These are phyloP conservation scores for Coprinellus aureogranulatus DNA, from an alignment of 768 basidiomycete species.

Conservation along the genomic window DNA sequence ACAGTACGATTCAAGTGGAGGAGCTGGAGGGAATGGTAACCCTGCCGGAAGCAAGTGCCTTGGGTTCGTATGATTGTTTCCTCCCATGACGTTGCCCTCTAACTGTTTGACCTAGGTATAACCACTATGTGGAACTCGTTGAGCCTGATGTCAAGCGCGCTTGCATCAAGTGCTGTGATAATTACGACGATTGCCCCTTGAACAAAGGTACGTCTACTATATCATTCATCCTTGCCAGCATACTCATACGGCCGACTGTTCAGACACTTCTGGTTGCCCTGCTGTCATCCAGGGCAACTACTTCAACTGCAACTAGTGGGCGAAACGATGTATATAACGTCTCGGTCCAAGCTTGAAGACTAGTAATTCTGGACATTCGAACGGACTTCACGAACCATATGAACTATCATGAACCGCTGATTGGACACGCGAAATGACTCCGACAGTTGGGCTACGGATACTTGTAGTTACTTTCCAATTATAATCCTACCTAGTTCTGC, in stretches of 20 bases:
- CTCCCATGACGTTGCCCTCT: not conserved
- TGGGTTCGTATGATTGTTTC: constrained; percentile 32
- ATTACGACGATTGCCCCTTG: constrained; percentile 49
- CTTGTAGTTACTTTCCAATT: not conserved
- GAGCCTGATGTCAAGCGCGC: constrained; percentile 49
- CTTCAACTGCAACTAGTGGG: constrained; percentile 43
- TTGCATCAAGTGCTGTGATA: constrained; percentile 59
- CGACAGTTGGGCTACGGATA: not conserved
- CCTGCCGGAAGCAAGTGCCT: constrained; percentile 48
- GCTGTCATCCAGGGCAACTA: constrained; percentile 51
- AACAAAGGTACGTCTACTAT: constrained; percentile 34
- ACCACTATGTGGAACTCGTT: constrained; percentile 57
- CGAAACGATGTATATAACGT: too few relatives aligned
- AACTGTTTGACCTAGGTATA: constrained; percentile 32
- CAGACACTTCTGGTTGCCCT: constrained; percentile 52
- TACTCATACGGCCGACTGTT: not conserved
- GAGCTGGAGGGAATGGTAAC: constrained; percentile 47
- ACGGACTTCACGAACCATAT: too few relatives aligned
- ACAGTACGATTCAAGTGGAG: constrained; percentile 58
- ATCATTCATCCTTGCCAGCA: not conserved
- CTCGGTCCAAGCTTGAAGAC: too few relatives aligned
- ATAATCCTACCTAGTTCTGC: constrained; percentile 28
- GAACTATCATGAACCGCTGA: too few relatives aligned
- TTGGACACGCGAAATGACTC: too few relatives aligned
- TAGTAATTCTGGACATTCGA: not conserved